Evolutionary conservation across 768 basidiomycete species (phyloP).

Genomic region (Hortiboletus campestris): DNA sequence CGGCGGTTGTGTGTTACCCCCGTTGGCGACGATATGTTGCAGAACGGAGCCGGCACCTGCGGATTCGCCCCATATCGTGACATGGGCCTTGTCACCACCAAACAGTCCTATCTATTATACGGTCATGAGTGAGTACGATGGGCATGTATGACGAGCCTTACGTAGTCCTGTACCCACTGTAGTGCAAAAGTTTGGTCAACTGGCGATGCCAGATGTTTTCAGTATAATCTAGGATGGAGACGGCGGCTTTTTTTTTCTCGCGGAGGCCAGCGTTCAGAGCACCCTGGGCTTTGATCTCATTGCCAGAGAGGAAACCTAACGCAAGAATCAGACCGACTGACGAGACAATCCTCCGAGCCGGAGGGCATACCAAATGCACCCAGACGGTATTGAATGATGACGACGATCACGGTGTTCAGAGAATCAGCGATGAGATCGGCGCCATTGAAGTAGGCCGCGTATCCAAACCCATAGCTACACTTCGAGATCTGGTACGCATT

Average conservation of each 20-base stretch:
- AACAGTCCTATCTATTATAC: constrained; percentile 30
- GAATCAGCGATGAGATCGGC: constrained; percentile 26
- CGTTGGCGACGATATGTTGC: constrained; percentile 34
- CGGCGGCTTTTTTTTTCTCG: constrained; percentile 2
- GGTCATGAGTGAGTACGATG: not conserved
- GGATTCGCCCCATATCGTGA: constrained; percentile 39
- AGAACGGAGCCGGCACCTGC: constrained; percentile 36
- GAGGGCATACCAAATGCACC: constrained; percentile 32
- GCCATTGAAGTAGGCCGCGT: constrained; percentile 15
- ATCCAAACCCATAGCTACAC: constrained; percentile 25
- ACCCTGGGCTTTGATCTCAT: constrained; percentile 30
- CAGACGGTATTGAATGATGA: constrained; percentile 36
- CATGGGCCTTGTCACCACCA: constrained; percentile 32
- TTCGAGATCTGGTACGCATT: not conserved
- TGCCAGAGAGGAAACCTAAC: constrained; percentile 34
- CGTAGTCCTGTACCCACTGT: constrained; percentile 36
- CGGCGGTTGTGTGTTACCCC: constrained; percentile 32
- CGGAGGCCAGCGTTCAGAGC: constrained; percentile 36
- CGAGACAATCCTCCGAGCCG: not conserved
- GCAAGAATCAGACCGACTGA: not conserved
- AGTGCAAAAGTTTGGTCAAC: constrained; percentile 38
- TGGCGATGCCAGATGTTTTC: constrained; percentile 1
- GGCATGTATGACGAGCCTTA: constrained; percentile 3
- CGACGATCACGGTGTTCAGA: constrained; percentile 22
- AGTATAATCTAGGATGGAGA: not conserved